Conservation (phyloP, 2,329 filamentous ascomycete genomes). For the Teratosphaeria viscida region DNA sequence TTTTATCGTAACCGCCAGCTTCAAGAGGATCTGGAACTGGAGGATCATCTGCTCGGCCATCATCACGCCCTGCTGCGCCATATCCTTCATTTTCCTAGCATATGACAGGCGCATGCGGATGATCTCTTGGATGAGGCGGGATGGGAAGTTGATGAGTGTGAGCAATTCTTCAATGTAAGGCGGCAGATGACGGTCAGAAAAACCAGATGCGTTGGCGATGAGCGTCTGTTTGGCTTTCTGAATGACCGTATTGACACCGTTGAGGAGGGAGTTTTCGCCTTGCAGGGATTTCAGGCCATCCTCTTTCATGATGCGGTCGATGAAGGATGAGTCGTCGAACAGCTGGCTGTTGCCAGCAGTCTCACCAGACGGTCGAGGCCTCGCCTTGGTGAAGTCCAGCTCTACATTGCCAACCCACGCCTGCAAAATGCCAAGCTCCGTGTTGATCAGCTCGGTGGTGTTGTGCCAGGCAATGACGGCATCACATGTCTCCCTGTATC, state of each 20-base stretch:
- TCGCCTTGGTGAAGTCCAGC: conserved; percentile 74
- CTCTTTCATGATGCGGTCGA: conserved; percentile 90
- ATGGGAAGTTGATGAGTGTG: conserved; percentile 94
- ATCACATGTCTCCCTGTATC: conserved; percentile 74
- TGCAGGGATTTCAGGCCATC: conserved; percentile 88
- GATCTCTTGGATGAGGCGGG: conserved; percentile 89
- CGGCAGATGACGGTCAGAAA: conserved; percentile 80
- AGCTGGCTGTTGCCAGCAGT: conserved; percentile 53
- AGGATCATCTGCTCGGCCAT: conserved; percentile 97
- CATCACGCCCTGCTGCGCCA: conserved; percentile 80
- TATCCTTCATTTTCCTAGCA: conserved; percentile 90
- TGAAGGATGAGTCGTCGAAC: conserved; percentile 82
- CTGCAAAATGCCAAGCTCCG: conserved; percentile 79
- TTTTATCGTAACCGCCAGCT: conserved; percentile 86
- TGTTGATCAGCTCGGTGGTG: conserved; percentile 91
- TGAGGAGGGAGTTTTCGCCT: conserved; percentile 72
- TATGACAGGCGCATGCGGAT: conserved; percentile 86
- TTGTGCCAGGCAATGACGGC: conserved; percentile 95
- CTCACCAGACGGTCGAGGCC: conserved; percentile 50
- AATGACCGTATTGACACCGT: conserved; percentile 75
- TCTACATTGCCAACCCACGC: conserved; percentile 96
- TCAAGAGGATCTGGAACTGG: conserved; percentile 88
- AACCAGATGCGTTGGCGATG: conserved; percentile 74
- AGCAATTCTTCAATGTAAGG: conserved; percentile 95
- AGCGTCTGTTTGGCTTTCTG: conserved; percentile 86